phyloP scores from a whole-genome alignment of 1,284 basidiomycete species.

The Caloboletus firmus region DNA sequence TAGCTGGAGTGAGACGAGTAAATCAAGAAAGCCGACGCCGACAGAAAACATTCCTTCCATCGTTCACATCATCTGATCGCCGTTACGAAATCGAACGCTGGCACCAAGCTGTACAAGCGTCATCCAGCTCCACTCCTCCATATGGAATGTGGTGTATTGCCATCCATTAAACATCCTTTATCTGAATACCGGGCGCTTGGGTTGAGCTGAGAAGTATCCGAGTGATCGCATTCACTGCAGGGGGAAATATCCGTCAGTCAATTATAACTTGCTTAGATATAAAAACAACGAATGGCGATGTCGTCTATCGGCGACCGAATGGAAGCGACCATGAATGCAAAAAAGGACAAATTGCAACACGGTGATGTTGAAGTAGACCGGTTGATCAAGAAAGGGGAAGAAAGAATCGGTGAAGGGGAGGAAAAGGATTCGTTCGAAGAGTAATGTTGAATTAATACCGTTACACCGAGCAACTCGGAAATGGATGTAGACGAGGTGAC shows the following conservation, averaged over 20 bases:
- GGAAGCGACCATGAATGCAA: background rate
- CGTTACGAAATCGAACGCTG: conserved; percentile 21
- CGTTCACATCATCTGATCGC: conserved; percentile 24
- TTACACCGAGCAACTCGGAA: conserved; percentile 1
- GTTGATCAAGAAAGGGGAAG: background rate
- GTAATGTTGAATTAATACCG: background rate
- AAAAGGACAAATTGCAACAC: conserved; percentile 4
- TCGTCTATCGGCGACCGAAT: conserved; percentile 15
- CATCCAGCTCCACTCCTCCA: background rate
- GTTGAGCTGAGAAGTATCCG: conserved; percentile 82
- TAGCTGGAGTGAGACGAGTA: background rate
- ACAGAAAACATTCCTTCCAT: conserved; percentile 2
- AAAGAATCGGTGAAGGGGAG: background rate
- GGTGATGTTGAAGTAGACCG: background rate
- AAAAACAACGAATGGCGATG: conserved; percentile 2
- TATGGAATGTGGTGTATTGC: background rate
- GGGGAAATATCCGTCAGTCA: conserved; percentile 15
- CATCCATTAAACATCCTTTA: conserved; percentile 39
- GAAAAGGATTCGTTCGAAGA: background rate
- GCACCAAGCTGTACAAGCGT: conserved; percentile 27
- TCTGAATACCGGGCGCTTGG: conserved; percentile 82
- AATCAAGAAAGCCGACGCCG: conserved; percentile 1
- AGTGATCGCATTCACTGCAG: conserved; percentile 64
- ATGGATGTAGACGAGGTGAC: background rate
- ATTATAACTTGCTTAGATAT: conserved; percentile 1